These are phyloP conservation scores for Eucalyptus leucophloia DNA, from an alignment of 345 rosid species.

Conservation along the genomic window DNA sequence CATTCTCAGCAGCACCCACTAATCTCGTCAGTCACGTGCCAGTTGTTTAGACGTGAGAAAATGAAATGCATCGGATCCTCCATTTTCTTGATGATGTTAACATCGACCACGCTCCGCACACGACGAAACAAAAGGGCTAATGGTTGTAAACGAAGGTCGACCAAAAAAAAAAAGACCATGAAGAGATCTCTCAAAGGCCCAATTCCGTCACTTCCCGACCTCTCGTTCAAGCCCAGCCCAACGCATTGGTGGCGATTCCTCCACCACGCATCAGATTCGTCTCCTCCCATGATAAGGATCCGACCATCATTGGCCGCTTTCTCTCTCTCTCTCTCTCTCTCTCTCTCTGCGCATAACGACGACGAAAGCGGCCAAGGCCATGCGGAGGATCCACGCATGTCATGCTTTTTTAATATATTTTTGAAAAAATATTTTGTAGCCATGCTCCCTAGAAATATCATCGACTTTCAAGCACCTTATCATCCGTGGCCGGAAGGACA, in stretches of 20 bases:
- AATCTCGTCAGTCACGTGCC: too few species aligned
- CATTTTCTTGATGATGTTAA: too few species aligned
- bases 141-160: too few species aligned
- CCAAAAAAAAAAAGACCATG: too few species aligned
- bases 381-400: too few species aligned
- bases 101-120: too few species aligned
- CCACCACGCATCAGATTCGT: neutral
- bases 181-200: neutral
- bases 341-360: neutral
- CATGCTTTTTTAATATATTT: neutral
- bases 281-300: neutral
- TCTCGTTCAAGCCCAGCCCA: neutral
- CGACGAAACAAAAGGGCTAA: too few species aligned
- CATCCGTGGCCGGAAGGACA: neutral
- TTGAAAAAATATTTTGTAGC: neutral
- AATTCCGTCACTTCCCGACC: neutral
- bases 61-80: too few species aligned
- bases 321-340: neutral
- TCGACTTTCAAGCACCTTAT: too few species aligned
- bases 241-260: neutral
- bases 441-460: rapidly evolving
- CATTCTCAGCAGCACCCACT: too few species aligned
- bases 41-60: too few species aligned
- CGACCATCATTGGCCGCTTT: neutral
- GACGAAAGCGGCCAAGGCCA: neutral